Base-by-base conservation (phyloP, 2,329 filamentous ascomycete species). In the Sphaerulina musiva region DNA sequence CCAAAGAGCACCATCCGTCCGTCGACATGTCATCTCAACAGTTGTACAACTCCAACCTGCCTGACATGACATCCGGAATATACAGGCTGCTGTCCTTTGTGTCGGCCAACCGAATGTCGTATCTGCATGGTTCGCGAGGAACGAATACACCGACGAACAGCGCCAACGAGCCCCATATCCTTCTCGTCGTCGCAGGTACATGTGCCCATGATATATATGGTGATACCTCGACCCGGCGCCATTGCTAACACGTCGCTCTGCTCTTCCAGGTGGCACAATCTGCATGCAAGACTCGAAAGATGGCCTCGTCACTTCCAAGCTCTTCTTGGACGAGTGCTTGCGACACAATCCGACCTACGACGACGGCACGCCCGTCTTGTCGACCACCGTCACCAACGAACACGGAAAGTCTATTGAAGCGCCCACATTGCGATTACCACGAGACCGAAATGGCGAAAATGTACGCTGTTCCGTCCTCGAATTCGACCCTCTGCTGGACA, bases 281-380 rank as follows among this genome's bases (percentile, higher is more conserved):
- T 95, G 89, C 73, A 95, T 96, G 91, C 83, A 86, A 67, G 85
- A 84, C 51, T 89, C 89, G 8, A 79, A 81, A 7, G 82, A 89
- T 61, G 91, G 91, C 1, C 82, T 95, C 51, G 79, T 93, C 36
- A 91, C 91, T 5, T 76, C 76, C 12, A 64, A 69, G 63, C 86
- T 87, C 3, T 95, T 96, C 68, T 76, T 95, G 43, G 81, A 93
- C 64, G 83, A 83, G 61, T 89, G 89, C 64, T 85, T 96, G 76
- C 85, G 86, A 3, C 87, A 87, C 7, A 79, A 88, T 32, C 87
- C 88, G 2, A 87, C 85, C 1, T 95, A 95, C 76, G 95, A 95
- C 69, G 90, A 95, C 70, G 77, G 79, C 53, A 84, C 83, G 1
- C 75, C 77, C 32, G 77, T 58, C 1, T 50, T 58, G 9, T 53